These are phyloP conservation scores for Selenicereus undatus DNA, from an alignment of 148 eudicot species.

Conservation along the genomic window DNA sequence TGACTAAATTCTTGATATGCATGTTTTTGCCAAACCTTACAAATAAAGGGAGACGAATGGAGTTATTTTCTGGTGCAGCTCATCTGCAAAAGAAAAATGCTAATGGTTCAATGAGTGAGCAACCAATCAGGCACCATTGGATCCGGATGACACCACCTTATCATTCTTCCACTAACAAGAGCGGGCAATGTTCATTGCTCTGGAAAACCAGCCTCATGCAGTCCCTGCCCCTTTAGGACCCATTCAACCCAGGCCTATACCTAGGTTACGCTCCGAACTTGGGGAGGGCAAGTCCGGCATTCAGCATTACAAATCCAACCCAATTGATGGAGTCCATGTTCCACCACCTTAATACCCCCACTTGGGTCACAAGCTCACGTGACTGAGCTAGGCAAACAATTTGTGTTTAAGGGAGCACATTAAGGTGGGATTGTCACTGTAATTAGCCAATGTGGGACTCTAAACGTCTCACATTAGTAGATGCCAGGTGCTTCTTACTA, in stretches of 20 bases:
- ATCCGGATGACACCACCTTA: neutral
- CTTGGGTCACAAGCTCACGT: slow-evolving; percentile 10
- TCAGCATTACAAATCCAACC: neutral
- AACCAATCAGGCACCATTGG: neutral
- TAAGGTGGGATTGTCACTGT: neutral
- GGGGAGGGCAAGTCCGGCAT: neutral
- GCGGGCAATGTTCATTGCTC: neutral
- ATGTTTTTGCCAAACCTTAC: too few species aligned
- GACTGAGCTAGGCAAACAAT: neutral
- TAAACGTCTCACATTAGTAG: neutral
- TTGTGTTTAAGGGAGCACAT: neutral
- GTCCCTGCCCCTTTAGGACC: slow-evolving; percentile 3
- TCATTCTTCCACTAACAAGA: neutral
- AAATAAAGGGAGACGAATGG: too few species aligned
- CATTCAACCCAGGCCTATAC: neutral
- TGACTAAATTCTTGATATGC: too few species aligned
- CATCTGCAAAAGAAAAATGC: too few species aligned
- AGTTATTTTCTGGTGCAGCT: too few species aligned
- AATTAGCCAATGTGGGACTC: neutral
- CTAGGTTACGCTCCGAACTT: neutral
- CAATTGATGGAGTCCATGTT: neutral
- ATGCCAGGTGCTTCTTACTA: too few species aligned
- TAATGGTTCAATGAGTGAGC: too few species aligned
- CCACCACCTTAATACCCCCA: slow-evolving; percentile 1
- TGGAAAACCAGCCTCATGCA: slow-evolving; percentile 9